These are phyloP conservation scores for Hirsutella rhossiliensis DNA, from an alignment of 2,329 filamentous ascomycete genomes.

Conservation along the genomic window DNA sequence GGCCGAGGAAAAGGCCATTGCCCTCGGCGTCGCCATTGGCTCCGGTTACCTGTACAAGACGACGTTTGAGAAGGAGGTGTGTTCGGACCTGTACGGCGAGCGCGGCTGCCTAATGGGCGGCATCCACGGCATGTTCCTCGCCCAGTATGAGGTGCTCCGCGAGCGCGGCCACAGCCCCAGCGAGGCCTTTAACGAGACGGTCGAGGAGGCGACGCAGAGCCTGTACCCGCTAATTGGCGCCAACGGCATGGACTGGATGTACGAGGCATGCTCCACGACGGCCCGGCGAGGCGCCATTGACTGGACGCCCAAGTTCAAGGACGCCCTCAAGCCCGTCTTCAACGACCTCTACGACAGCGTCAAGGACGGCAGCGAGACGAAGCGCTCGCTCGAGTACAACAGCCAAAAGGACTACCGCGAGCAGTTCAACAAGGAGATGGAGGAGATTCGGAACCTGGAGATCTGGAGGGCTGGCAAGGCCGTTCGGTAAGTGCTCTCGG, in stretches of 20 bases:
- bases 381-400: conserved; percentile 96
- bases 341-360: conserved; percentile 93
- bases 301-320: conserved; percentile 97
- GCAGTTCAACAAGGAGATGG: conserved; percentile 95
- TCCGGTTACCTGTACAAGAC: conserved; percentile 99
- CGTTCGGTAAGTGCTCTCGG: conserved; percentile 51
- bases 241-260: conserved; percentile 99
- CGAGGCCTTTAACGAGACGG: conserved; percentile 99
- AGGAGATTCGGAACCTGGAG: conserved; percentile 95
- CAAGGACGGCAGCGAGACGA: conserved; percentile 81
- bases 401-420: conserved; percentile 89
- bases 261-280: conserved; percentile 97
- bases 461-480: conserved; percentile 99
- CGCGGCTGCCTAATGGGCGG: conserved; percentile 99
- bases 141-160: conserved; percentile 99
- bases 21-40: conserved; percentile 92
- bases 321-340: conserved; percentile 96
- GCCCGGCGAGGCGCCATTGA: conserved; percentile 97
- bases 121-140: conserved; percentile 99
- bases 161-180: conserved; percentile 95
- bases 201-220: conserved; percentile 97
- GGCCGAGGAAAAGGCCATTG: conserved; percentile 95
- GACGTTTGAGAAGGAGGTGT: conserved; percentile 99
- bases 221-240: conserved; percentile 95
- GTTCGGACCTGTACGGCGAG: conserved; percentile 99